These are phyloP conservation scores for Persicaria maculosa DNA, from an alignment of 148 eudicot genomes.

Conservation along the genomic window DNA sequence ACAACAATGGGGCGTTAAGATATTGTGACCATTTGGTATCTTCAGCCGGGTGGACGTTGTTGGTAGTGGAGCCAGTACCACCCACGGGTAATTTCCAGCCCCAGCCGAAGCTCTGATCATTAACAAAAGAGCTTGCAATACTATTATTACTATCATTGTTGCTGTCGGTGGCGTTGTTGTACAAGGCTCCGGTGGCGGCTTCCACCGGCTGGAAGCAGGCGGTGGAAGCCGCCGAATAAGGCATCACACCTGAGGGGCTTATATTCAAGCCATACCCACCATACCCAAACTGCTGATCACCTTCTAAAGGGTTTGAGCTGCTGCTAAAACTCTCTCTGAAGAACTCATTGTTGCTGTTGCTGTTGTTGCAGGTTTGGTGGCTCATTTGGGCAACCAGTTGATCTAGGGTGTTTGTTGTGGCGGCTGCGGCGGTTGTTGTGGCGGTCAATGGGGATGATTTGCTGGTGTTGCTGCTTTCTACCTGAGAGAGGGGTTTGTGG, in stretches of 20 bases:
- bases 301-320: not conserved
- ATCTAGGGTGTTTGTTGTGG: constrained; percentile 5
- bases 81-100: constrained; percentile 7
- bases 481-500: constrained; percentile 70
- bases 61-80: constrained; percentile 2
- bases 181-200: not conserved
- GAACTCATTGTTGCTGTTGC: constrained; percentile 1
- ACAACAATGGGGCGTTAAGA: constrained; percentile 41
- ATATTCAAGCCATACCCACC: constrained; percentile 10
- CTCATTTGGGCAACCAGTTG: constrained; percentile 9
- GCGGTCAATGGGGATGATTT: constrained; percentile 3
- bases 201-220: not conserved
- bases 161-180: not conserved
- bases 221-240: not conserved
- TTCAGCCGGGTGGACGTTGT: constrained; percentile 16
- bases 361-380: not conserved
- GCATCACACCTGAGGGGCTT: not conserved
- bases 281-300: not conserved
- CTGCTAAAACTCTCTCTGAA: not conserved
- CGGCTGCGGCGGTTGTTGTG: not conserved
- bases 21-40: constrained; percentile 73
- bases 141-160: not conserved
- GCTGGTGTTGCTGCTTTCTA: constrained; percentile 23
- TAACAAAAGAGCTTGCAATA: not conserved
- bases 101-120: constrained; percentile 1